phyloP scores from a whole-genome alignment of 306 rosid species.

The Ziziphus jujuba region DNA sequence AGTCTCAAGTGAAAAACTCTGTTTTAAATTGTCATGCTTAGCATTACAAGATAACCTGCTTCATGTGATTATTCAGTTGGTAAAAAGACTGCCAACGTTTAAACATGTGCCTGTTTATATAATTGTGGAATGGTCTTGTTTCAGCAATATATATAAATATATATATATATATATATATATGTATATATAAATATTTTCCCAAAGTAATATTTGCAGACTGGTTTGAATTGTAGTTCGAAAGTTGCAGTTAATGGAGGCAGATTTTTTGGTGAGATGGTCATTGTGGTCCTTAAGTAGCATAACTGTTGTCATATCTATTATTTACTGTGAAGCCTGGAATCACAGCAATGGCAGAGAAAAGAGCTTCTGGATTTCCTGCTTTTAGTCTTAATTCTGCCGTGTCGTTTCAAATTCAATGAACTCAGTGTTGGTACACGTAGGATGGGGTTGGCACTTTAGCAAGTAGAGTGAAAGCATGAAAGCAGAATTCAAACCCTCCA shows the following conservation, averaged over 20 bases:
- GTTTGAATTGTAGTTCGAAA: too few species aligned
- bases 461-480: background rate
- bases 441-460: background rate
- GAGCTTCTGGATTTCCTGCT: slow-evolving; percentile 20
- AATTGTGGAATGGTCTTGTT: too few species aligned
- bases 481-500: background rate
- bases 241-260: slow-evolving; percentile 6
- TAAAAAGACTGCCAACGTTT: too few species aligned
- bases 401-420: background rate
- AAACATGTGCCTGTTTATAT: too few species aligned
- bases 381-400: background rate
- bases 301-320: background rate
- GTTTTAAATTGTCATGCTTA: background rate
- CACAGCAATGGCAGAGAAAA: background rate
- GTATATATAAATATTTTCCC: too few species aligned
- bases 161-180: too few species aligned
- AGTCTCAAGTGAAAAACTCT: background rate
- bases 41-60: too few species aligned
- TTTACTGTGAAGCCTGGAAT: slow-evolving; percentile 9
- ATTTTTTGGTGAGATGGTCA: slow-evolving; percentile 15
- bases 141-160: too few species aligned
- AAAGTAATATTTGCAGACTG: too few species aligned
- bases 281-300: slow-evolving; percentile 26
- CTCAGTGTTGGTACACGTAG: background rate
- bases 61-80: too few species aligned